Percentiles rank a stretch among this genome's conserved stretches.
Evolutionary conservation across 495 filamentous ascomycete genomes (phyloP).

Genomic region (Penicillium coffeae): DNA sequence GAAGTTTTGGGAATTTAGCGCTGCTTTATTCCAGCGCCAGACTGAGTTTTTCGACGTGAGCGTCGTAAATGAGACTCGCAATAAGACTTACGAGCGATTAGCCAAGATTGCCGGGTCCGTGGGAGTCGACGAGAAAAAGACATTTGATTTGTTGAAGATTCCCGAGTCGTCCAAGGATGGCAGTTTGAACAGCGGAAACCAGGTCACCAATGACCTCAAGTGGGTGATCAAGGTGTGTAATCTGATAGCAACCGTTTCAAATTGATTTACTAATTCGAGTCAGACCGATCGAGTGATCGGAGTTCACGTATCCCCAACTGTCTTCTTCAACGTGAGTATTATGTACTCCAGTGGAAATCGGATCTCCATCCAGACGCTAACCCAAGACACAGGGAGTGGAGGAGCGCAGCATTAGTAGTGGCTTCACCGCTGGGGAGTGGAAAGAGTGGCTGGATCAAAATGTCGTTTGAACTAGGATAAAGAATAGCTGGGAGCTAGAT

Average conservation of each 20-base stretch:
- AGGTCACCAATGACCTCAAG: conserved; percentile 78
- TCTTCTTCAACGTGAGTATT: conserved; percentile 66
- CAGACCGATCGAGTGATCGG: conserved; percentile 65
- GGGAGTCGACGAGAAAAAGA: conserved; percentile 60
- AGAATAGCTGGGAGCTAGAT: too few relatives aligned
- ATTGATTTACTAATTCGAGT: conserved; percentile 13
- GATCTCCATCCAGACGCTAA: conserved; percentile 20
- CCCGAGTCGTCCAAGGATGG: conserved; percentile 60
- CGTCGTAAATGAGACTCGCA: conserved; percentile 76
- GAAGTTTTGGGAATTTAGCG: conserved; percentile 75
- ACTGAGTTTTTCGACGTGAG: conserved; percentile 75
- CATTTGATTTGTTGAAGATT: conserved; percentile 64
- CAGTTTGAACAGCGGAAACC: conserved; percentile 70
- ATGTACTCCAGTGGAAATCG: not conserved
- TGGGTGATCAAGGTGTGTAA: conserved; percentile 65
- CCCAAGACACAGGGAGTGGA: conserved; percentile 58
- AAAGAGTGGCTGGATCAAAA: conserved; percentile 79
- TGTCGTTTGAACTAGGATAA: conserved; percentile 53
- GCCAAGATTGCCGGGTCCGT: conserved; percentile 62
- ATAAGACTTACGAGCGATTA: conserved; percentile 76
- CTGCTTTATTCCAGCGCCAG: conserved; percentile 66
- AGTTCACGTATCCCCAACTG: conserved; percentile 86
- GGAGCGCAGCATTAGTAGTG: conserved; percentile 69
- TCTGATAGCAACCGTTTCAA: conserved; percentile 1
- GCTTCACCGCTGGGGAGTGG: conserved; percentile 79